Evolutionary conservation across 2,329 filamentous ascomycete genomes (phyloP), one percentile per base, ranked within the genome.

Genomic region (Beauveria brongniartii): DNA sequence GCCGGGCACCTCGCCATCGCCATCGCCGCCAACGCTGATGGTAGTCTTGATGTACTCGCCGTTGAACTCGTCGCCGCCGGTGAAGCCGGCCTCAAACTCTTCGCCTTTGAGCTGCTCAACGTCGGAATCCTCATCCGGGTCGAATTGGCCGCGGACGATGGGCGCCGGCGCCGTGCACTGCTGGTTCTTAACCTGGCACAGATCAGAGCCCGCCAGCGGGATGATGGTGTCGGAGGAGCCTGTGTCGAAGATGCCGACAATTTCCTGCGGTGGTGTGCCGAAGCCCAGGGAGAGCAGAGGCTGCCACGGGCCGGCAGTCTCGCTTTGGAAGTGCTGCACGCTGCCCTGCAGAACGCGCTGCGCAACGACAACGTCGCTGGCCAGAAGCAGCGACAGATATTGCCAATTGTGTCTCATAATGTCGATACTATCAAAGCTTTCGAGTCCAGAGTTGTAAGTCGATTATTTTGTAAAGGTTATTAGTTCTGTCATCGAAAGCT

Each of bases 281-380:
- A 47, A 59, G 20, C 48, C 57, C 14, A 59, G 24, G 10, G 48
- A 2, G 24, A 59, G 40, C 9, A 59, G 48, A 9, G 57, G 57
- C 28, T 59, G 57, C 47, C 47, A 59, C 6, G 57, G 48, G 5
- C 57, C 57, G 18, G 57, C 28, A 1, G 28, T 5, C 3, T 37
- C 9, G 40, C 57, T 54, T 41, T 59, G 48, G 22, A 59, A 59
- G 28, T 59, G 57, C 48, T 59, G 57, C 46, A 59, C 57, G 41
- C 40, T 52, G 34, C n/a, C 57, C 40, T 59, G 48, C 16, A 59
- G 18, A 18, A 59, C 57, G 12, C 41, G 37, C 41, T 59, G 57
- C 18, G 57, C 57, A 6, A 30, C 37, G 20, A 44, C 41, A n/a
- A 18, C n/a, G 4, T 59, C 48, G 48, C 48, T 22, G 6, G 22